Base-by-base conservation (phyloP, 2,329 filamentous ascomycete species). In the Fusarium coicis region DNA sequence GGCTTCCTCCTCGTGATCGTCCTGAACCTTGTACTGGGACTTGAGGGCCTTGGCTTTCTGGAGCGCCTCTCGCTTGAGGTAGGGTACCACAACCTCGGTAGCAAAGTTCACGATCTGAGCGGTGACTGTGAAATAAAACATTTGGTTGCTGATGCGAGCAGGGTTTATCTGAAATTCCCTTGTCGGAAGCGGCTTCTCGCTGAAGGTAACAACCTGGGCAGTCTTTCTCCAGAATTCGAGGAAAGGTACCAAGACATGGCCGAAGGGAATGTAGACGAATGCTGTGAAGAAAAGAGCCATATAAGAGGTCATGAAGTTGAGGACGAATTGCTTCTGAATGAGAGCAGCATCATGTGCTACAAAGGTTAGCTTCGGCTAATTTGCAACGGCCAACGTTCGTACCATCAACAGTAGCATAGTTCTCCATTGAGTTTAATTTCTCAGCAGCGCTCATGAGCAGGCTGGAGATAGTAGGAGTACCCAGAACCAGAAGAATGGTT, bases 231-330 rank as follows among this genome's bases (percentile, higher is more conserved):
- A 96, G 65, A 98, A 84, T 76, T 97, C 91, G 9, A 99, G 89
- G 79, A 97, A 93, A 0, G 96, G 96, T 0, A 96, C 90, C 16
- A 99, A 89, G 50, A 94, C 83, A 67, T 91, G 90, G 19, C 94
- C 96, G 77, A 98, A 98, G 0, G 96, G 96, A 26, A 97, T 93
- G 78, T 98, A 98, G 71, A 98, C 91, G 76, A 98, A 98, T 1
- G 95, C 94, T 0, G 95, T 98, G 23, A 98, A 88, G 79, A 97
- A 92, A n/a, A 97, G 92, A 2, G 94, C 93, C 58, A 97, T 90
- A 80, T 98, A 98, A 0, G 95, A 97, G 10, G 95, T 97, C 83
- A 98, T 96, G 83, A 98, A 97, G 85, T 98, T 97, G 78, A 98
- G 89, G 19, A 98, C 91, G 78, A 99, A 98, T 39, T 97, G 93